Conservation (phyloP, 148 eudicot genomes). For the Beta vulgaris region DNA sequence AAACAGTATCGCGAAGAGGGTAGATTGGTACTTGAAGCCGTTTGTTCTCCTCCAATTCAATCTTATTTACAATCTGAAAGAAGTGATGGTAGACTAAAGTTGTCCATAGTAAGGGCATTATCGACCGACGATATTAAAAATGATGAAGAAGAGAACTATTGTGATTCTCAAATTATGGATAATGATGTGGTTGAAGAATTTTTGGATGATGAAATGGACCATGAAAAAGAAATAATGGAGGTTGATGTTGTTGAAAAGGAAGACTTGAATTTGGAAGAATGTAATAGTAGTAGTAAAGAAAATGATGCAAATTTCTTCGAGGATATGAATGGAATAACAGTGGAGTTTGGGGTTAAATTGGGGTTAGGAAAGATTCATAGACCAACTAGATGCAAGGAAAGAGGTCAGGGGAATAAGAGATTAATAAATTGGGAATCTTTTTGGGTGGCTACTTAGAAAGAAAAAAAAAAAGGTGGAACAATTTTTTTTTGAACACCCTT, state of each 20-base stretch:
- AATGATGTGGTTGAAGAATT: too few relatives aligned
- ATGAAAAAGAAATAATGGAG: too few relatives aligned
- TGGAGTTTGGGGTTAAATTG: too few relatives aligned
- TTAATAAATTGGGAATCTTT: constrained; percentile 54
- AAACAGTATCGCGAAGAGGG: background rate
- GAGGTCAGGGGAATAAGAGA: constrained; percentile 45
- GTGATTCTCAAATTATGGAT: too few relatives aligned
- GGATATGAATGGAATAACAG: too few relatives aligned
- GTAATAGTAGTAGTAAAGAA: too few relatives aligned
- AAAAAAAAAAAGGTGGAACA: background rate
- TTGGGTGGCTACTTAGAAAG: constrained; percentile 61
- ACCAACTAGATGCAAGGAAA: constrained; percentile 65
- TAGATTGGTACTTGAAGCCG: background rate
- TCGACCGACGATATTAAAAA: too few relatives aligned
- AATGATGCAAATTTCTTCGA: too few relatives aligned
- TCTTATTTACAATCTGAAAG: background rate
- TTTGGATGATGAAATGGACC: too few relatives aligned
- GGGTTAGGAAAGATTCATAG: constrained; percentile 38
- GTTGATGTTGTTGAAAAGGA: too few relatives aligned
- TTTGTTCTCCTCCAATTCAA: background rate
- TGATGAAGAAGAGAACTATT: too few relatives aligned
- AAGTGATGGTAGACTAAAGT: background rate
- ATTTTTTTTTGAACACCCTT: background rate
- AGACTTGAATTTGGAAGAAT: too few relatives aligned
- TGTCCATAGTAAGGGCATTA: background rate